Evolutionary conservation across 2,329 filamentous ascomycete species (phyloP).

Genomic region (Phyllosticta citrichinensis): DNA sequence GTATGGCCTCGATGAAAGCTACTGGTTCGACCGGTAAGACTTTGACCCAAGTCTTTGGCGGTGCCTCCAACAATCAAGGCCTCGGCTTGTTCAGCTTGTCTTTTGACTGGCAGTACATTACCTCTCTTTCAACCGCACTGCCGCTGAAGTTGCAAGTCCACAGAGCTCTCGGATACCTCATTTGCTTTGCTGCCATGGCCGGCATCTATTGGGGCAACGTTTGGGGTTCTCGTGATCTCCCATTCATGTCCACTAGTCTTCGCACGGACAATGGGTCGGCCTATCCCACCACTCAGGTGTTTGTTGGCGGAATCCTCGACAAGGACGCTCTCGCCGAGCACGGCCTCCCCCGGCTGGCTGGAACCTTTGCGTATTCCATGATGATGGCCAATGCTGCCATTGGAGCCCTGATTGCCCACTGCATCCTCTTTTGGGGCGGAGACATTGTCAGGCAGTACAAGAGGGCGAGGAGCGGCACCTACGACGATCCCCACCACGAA

Average conservation of each 20-base stretch:
- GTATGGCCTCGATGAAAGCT: slow-evolving; percentile 43
- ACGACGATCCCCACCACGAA: slow-evolving; percentile 42
- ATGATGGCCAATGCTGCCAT: slow-evolving; percentile 51
- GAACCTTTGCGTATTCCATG: slow-evolving; percentile 21
- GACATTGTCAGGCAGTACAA: slow-evolving; percentile 42
- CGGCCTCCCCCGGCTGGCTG: neutral
- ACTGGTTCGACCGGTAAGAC: slow-evolving; percentile 35
- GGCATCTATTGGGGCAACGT: slow-evolving; percentile 43
- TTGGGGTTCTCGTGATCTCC: slow-evolving; percentile 38
- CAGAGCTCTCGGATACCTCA: slow-evolving; percentile 34
- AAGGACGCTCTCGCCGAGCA: neutral
- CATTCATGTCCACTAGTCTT: slow-evolving; percentile 47
- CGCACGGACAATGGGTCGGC: slow-evolving; percentile 29
- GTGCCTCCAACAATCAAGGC: slow-evolving; percentile 43
- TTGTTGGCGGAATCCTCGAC: neutral
- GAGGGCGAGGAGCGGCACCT: slow-evolving; percentile 34
- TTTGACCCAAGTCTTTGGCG: slow-evolving; percentile 43
- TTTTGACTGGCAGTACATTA: slow-evolving; percentile 45
- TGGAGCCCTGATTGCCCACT: slow-evolving; percentile 45
- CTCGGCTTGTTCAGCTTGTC: slow-evolving; percentile 40
- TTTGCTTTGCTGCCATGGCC: slow-evolving; percentile 43
- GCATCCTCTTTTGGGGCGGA: slow-evolving; percentile 45
- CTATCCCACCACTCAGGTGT: neutral
- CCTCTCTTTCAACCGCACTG: slow-evolving; percentile 43
- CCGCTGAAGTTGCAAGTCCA: slow-evolving; percentile 22